Conservation (phyloP, 345 rosid genomes). For the Camelina sativa region DNA sequence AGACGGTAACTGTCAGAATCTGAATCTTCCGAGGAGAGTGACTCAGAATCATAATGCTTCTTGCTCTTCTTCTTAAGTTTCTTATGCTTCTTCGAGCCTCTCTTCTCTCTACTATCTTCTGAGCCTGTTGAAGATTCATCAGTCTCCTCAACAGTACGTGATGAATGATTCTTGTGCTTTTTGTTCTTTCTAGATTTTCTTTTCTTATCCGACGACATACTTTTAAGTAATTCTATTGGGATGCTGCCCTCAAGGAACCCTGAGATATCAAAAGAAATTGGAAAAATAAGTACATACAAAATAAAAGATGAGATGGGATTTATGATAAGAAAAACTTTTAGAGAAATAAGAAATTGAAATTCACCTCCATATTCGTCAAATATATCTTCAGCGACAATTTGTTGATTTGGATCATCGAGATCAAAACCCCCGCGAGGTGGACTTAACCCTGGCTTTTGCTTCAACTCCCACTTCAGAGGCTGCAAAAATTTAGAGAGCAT, state of each 20-base stretch:
- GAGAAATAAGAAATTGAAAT: constrained; percentile 20
- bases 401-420: constrained; percentile 92
- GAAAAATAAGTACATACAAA: constrained; percentile 25
- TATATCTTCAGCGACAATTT: constrained; percentile 95
- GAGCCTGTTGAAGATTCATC: constrained; percentile 48
- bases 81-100: constrained; percentile 51
- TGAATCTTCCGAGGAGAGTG: constrained; percentile 48
- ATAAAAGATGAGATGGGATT: not conserved
- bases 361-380: constrained; percentile 97
- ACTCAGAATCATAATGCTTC: constrained; percentile 49
- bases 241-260: constrained; percentile 80
- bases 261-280: constrained; percentile 39
- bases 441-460: constrained; percentile 94
- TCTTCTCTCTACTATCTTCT: constrained; percentile 43
- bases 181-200: constrained; percentile 56
- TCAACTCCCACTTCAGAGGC: constrained; percentile 98
- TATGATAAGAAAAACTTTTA: not conserved
- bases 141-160: constrained; percentile 49
- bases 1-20: constrained; percentile 45
- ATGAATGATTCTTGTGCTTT: constrained; percentile 53
- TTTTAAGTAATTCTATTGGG: constrained; percentile 64
- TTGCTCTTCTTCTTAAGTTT: constrained; percentile 50
- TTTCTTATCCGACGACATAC: constrained; percentile 51
- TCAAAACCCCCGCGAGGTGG: constrained; percentile 98
- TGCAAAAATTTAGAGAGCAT: constrained; percentile 36